Base-by-base conservation (phyloP, 495 filamentous ascomycete species). In the Xylaria nigripes region DNA sequence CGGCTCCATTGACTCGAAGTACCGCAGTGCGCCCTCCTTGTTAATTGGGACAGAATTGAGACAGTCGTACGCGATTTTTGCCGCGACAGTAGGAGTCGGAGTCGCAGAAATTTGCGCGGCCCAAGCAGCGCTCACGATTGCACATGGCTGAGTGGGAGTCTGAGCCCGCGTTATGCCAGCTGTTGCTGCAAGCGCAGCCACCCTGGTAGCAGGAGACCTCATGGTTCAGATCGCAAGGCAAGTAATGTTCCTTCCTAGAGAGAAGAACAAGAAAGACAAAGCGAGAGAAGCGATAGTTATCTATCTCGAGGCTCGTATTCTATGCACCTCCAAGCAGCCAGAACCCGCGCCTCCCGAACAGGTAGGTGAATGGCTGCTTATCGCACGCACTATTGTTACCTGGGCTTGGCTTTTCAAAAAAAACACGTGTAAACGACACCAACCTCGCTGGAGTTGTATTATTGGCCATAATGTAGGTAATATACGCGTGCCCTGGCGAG, bases 41-140 rank as follows among this genome's bases (percentile, higher is more conserved):
- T 71, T 24, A 43, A 76, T 63, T 2, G 74, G 72, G 15, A 78
- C 72, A 2, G 72, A 71, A 16, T 69, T 72, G 25, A 76, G 61
- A 59, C 75, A 78, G 10, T 70, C 70, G 48, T 72, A 62, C 1
- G 72, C 75, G 15, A 73, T 57, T 34, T 59, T 57, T 16, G 72
- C 75, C 36, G 69, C 58, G 18, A 76, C 62, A 0, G 64, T 66
- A 4, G 69, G 69, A 7, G 56, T 61, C 12, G 69, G 52, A 19
- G 62, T 61, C 12, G 59, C 57, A 13, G 50, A 57, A 10, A 59
- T 68, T 51, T 74, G 68, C 23, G 63, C 58, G 21, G 71, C 59
- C 63, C 67, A 73, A 5, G 69, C 69, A 16, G 63, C 59, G 45
- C 73, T 74, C 25, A 76, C 72, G 46, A 69, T 42, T 0, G 70